phyloP scores from a whole-genome alignment of 2,329 filamentous ascomycete genomes.

The Pseudopithomyces maydicus region DNA sequence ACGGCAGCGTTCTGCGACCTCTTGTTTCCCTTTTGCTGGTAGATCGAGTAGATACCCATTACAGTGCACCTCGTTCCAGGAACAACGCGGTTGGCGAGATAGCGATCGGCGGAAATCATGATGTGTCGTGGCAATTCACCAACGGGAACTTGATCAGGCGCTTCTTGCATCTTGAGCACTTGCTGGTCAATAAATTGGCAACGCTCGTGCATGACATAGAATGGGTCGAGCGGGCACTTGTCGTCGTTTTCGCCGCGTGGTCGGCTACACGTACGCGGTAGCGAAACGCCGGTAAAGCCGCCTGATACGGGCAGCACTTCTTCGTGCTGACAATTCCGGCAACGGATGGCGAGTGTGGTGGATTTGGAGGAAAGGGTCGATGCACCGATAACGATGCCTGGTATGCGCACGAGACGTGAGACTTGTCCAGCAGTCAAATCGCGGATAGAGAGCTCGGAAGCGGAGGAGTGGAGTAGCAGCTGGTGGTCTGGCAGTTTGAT shows the following conservation, averaged over 20 bases:
- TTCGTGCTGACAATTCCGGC: slow-evolving; percentile 79
- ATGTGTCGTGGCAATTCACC: slow-evolving; percentile 95
- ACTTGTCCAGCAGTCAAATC: slow-evolving; percentile 93
- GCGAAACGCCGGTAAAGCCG: slow-evolving; percentile 84
- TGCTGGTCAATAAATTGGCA: slow-evolving; percentile 97
- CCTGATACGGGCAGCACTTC: slow-evolving; percentile 75
- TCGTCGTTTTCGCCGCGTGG: slow-evolving; percentile 69
- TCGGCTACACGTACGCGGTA: slow-evolving; percentile 79
- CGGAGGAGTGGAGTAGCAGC: slow-evolving; percentile 89
- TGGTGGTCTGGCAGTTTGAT: slow-evolving; percentile 86
- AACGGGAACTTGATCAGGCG: slow-evolving; percentile 94
- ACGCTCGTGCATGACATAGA: slow-evolving; percentile 93
- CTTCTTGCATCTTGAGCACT: slow-evolving; percentile 96
- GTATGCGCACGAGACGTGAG: slow-evolving; percentile 91
- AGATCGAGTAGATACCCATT: slow-evolving; percentile 98
- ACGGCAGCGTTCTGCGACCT: slow-evolving; percentile 79
- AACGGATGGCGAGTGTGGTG: slow-evolving; percentile 83
- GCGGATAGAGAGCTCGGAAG: slow-evolving; percentile 88
- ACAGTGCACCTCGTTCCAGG: slow-evolving; percentile 93
- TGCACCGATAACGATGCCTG: slow-evolving; percentile 95
- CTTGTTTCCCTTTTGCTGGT: slow-evolving; percentile 88
- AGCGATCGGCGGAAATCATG: slow-evolving; percentile 93
- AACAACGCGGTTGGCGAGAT: slow-evolving; percentile 92
- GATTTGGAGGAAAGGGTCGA: slow-evolving; percentile 97
- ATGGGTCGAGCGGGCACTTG: slow-evolving; percentile 90